Evolutionary conservation across 352 stramenopile species (phyloP).

Genomic region (Thraustotheca clavata): DNA sequence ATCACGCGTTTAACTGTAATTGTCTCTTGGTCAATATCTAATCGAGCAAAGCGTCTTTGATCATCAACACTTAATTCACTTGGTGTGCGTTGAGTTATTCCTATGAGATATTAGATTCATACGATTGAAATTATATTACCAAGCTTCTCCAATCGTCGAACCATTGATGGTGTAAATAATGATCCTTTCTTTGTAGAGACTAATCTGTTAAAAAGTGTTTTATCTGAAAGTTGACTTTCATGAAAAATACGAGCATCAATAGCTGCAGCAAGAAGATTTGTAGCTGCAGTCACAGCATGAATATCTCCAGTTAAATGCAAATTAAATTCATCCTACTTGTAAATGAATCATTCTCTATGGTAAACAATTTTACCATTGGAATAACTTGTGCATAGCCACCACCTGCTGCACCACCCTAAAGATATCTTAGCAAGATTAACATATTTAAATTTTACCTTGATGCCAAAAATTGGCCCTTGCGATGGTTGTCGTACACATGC

Average conservation of each 20-base stretch:
- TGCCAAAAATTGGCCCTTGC: conserved; percentile 97
- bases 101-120: background rate
- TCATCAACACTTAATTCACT: conserved; percentile 83
- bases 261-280: conserved; percentile 96
- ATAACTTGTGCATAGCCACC: conserved; percentile 93
- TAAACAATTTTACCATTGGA: conserved; percentile 29
- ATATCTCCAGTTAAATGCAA: conserved; percentile 98
- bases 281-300: conserved; percentile 96
- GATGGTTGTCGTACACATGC: conserved; percentile 95
- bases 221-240: conserved; percentile 82
- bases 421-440: background rate
- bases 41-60: conserved; percentile 84
- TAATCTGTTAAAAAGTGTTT: conserved; percentile 62
- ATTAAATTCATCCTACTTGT: conserved; percentile 96
- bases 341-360: background rate
- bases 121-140: conserved; percentile 56
- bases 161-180: conserved; percentile 88
- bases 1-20: conserved; percentile 95
- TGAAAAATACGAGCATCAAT: conserved; percentile 99
- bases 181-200: conserved; percentile 19
- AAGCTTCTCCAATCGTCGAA: conserved; percentile 91
- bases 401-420: conserved; percentile 52
- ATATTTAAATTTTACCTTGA: too few relatives aligned
- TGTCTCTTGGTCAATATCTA: conserved; percentile 93
- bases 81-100: conserved; percentile 25